A percentile compares a stretch with the other conserved stretches of the same genome.
Conservation (phyloP, 805 yeast genomes). For the Kuraishia molischiana region DNA sequence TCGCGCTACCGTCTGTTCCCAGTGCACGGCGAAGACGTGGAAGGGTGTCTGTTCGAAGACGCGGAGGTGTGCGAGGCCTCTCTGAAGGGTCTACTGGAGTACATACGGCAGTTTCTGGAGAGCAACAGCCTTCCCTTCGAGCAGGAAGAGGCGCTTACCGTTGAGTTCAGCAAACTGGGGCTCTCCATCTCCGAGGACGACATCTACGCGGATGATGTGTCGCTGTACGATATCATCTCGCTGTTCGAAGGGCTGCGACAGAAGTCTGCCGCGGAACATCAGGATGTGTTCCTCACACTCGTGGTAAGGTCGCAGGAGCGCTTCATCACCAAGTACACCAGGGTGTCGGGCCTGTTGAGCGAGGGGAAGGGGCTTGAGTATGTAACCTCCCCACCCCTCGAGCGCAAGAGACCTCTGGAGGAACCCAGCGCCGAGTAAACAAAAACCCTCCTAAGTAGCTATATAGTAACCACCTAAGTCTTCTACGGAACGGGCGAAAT, state of each 20-base stretch:
- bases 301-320: conserved; percentile 8
- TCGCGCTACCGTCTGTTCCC: background rate
- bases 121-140: conserved; percentile 4
- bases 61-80: conserved; percentile 10
- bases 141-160: conserved; percentile 7
- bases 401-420: too few species aligned
- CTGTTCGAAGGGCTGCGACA: conserved; percentile 11
- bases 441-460: background rate
- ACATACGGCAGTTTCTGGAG: conserved; percentile 4
- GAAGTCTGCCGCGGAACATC: conserved; percentile 9
- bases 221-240: conserved; percentile 12
- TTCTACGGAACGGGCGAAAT: too few species aligned
- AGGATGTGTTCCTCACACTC: conserved; percentile 13
- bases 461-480: too few species aligned
- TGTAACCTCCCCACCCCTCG: too few species aligned
- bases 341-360: conserved; percentile 4
- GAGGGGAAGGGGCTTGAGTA: background rate
- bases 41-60: conserved; percentile 11
- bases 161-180: conserved; percentile 12
- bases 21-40: conserved; percentile 9
- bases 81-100: conserved; percentile 4
- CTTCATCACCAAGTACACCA: conserved; percentile 6
- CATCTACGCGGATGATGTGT: conserved; percentile 6
- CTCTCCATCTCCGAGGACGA: conserved; percentile 16
- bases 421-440: too few species aligned